Evolutionary conservation across 202 grass and related monocot genomes (phyloP).

Genomic region (Schoenoplectus tabernaemontani): DNA sequence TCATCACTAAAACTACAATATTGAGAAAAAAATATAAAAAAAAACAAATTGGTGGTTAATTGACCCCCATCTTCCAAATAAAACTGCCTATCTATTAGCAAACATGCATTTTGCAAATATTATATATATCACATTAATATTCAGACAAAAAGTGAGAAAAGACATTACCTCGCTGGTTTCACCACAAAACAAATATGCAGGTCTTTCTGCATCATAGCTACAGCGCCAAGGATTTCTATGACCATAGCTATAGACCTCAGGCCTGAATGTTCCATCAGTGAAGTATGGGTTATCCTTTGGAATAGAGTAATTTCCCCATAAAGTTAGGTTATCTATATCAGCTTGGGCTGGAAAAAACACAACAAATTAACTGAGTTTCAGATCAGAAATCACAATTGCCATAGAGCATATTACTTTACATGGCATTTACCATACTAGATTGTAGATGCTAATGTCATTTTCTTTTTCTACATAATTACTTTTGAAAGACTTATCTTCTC

Average conservation of each 20-base stretch:
- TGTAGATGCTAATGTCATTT: no score
- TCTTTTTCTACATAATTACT: background rate
- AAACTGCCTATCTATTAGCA: background rate
- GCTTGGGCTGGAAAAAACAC: background rate
- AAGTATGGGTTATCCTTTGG: slow-evolving; percentile 68
- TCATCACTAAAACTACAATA: no score
- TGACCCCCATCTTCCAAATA: no score
- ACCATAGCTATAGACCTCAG: slow-evolving; percentile 63
- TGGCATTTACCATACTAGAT: no score
- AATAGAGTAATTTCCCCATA: slow-evolving; percentile 64
- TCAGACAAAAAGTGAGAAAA: background rate
- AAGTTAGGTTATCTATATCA: slow-evolving; percentile 22
- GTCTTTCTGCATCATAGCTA: slow-evolving; percentile 61
- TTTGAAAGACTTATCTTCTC: background rate
- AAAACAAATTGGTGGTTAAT: background rate
- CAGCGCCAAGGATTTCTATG: slow-evolving; percentile 73
- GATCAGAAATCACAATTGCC: background rate
- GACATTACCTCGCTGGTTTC: slow-evolving; percentile 45
- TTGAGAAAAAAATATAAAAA: background rate
- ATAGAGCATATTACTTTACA: no score
- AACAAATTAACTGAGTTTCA: background rate
- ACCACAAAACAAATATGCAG: slow-evolving; percentile 57
- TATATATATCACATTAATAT: background rate
- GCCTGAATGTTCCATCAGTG: slow-evolving; percentile 36
- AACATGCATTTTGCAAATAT: background rate